These are phyloP conservation scores for Chalciporus piperatus DNA, from an alignment of 768 basidiomycete genomes.

Conservation along the genomic window DNA sequence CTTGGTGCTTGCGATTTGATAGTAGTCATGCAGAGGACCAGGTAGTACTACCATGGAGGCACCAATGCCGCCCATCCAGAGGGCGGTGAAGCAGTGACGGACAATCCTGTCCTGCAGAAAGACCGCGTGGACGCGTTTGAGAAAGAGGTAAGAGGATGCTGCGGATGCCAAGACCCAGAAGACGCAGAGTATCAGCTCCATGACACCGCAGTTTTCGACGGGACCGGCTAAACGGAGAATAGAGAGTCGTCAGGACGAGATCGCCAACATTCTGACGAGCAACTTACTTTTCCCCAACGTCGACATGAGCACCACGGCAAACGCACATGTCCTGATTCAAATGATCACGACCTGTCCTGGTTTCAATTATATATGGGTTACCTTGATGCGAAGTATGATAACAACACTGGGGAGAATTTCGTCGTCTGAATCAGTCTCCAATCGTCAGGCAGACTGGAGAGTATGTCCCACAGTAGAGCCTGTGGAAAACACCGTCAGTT, in stretches of 20 bases:
- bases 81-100: slow-evolving; percentile 21
- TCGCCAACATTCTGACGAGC: background rate
- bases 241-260: background rate
- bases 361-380: background rate
- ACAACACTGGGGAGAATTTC: slow-evolving; percentile 13
- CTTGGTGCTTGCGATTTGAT: slow-evolving; percentile 31
- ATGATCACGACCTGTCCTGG: slow-evolving; percentile 3
- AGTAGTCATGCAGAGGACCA: slow-evolving; percentile 19
- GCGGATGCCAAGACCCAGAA: slow-evolving; percentile 22
- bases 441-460: slow-evolving; percentile 22
- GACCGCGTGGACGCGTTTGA: slow-evolving; percentile 38
- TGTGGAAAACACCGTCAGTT: slow-evolving; percentile 8
- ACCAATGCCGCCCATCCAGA: slow-evolving; percentile 34
- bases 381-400: slow-evolving; percentile 26
- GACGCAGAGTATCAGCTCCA: slow-evolving; percentile 14
- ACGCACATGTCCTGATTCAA: slow-evolving; percentile 14
- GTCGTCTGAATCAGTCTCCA: slow-evolving; percentile 15
- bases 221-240: slow-evolving; percentile 19
- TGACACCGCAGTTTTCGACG: slow-evolving; percentile 15
- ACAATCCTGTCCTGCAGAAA: slow-evolving; percentile 23
- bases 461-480: slow-evolving; percentile 27
- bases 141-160: slow-evolving; percentile 36
- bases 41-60: slow-evolving; percentile 27
- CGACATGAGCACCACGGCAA: slow-evolving; percentile 18
- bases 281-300: slow-evolving; percentile 19